These are phyloP conservation scores for Mortierella antarctica DNA, from an alignment of 192 early-diverging fungal species.

Conservation along the genomic window DNA sequence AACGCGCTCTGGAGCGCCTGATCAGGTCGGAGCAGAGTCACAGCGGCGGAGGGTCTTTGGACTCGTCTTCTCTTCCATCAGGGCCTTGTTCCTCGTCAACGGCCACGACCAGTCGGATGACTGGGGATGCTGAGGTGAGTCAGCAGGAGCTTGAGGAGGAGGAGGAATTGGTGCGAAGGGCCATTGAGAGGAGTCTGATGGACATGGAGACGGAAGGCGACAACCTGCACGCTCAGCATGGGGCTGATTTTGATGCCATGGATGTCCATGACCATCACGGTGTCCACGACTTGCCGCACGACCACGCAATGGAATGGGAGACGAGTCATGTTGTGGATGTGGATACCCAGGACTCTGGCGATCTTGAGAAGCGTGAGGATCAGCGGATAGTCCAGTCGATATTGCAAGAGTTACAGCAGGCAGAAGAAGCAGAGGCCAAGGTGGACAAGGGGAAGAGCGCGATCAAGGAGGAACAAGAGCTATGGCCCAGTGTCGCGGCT, in stretches of 20 bases:
- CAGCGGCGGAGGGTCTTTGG: slow-evolving; percentile 22
- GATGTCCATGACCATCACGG: not conserved
- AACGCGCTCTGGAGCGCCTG: not conserved
- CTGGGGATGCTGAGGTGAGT: not conserved
- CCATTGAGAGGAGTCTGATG: slow-evolving; percentile 45
- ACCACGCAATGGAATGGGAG: slow-evolving; percentile 10
- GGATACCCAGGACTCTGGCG: slow-evolving; percentile 1
- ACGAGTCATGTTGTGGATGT: slow-evolving; percentile 31
- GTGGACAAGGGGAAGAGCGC: not conserved
- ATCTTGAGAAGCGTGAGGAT: slow-evolving; percentile 20
- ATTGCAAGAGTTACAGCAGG: slow-evolving; percentile 23
- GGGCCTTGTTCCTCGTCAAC: not conserved
- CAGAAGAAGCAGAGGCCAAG: not conserved
- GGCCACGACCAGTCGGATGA: not conserved
- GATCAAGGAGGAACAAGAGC: not conserved
- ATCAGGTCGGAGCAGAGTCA: not conserved
- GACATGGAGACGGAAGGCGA: slow-evolving; percentile 1
- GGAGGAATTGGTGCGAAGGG: slow-evolving; percentile 38
- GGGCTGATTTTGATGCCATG: not conserved
- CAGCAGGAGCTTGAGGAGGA: slow-evolving; percentile 41
- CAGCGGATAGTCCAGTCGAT: slow-evolving; percentile 30
- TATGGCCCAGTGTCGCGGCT: slow-evolving; percentile 27
- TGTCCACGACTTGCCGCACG: not conserved
- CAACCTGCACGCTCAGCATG: not conserved
- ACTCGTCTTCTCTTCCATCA: not conserved